Evolutionary conservation across 2,329 filamentous ascomycete species (phyloP).

Genomic region (Pestalotiopsis sp.): DNA sequence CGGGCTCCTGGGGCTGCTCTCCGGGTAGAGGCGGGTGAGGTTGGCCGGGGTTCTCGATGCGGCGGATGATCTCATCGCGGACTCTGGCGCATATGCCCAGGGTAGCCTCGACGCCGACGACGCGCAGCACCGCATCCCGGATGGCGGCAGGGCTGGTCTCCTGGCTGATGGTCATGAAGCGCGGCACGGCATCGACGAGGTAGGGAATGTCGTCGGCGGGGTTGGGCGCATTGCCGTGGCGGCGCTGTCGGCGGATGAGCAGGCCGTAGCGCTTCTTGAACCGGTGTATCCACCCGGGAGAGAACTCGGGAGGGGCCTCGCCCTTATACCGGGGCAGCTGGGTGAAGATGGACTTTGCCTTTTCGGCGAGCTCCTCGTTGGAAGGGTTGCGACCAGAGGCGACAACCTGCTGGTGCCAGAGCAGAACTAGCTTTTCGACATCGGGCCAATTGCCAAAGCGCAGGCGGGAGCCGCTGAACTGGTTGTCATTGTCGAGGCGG

Average conservation of each 20-base stretch:
- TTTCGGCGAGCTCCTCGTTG: slow-evolving; percentile 64
- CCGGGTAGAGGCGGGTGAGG: slow-evolving; percentile 26
- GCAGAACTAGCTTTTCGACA: slow-evolving; percentile 81
- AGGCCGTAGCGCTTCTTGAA: slow-evolving; percentile 66
- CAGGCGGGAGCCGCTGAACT: slow-evolving; percentile 62
- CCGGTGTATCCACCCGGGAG: slow-evolving; percentile 64
- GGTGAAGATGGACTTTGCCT: slow-evolving; percentile 60
- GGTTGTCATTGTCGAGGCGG: slow-evolving; percentile 61
- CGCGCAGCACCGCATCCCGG: slow-evolving; percentile 56
- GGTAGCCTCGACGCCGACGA: slow-evolving; percentile 56
- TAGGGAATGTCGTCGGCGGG: slow-evolving; percentile 60
- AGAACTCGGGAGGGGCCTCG: slow-evolving; percentile 62
- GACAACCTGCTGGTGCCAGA: slow-evolving; percentile 56
- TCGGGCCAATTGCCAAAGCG: slow-evolving; percentile 67
- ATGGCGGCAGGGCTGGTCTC: slow-evolving; percentile 64
- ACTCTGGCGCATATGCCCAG: slow-evolving; percentile 58
- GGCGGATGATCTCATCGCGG: slow-evolving; percentile 57
- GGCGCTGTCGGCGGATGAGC: slow-evolving; percentile 57
- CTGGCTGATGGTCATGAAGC: slow-evolving; percentile 58
- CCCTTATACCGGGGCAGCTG: slow-evolving; percentile 63
- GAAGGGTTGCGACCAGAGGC: slow-evolving; percentile 57
- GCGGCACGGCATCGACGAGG: slow-evolving; percentile 60
- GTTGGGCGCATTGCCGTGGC: slow-evolving; percentile 50
- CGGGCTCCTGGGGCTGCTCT: slow-evolving; percentile 24
- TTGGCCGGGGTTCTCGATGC: slow-evolving; percentile 38